phyloP scores from a whole-genome alignment of 768 basidiomycete species.

The Pleurotus platypus region DNA sequence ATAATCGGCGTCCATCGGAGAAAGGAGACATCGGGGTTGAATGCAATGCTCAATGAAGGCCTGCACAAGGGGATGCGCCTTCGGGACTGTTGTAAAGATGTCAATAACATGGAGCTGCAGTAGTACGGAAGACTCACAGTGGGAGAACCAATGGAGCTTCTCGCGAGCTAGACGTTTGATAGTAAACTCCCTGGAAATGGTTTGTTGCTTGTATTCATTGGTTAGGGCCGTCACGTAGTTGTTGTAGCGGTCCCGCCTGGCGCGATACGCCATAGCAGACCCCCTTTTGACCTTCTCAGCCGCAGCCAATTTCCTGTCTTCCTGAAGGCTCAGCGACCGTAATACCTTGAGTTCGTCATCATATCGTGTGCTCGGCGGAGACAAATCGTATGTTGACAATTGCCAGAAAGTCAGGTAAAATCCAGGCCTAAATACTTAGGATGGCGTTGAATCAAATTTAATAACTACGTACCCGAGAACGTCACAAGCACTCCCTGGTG shows the following conservation, averaged over 20 bases:
- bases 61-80: conserved; percentile 48
- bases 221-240: conserved; percentile 54
- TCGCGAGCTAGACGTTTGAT: conserved; percentile 74
- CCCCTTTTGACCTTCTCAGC: conserved; percentile 58
- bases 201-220: conserved; percentile 76
- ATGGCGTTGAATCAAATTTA: conserved; percentile 3
- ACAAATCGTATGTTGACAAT: conserved; percentile 84
- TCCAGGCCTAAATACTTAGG: conserved; percentile 54
- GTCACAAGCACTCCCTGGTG: conserved; percentile 61
- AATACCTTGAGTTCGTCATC: conserved; percentile 70
- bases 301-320: conserved; percentile 56
- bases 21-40: conserved; percentile 87
- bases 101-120: neutral
- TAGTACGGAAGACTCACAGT: conserved; percentile 33
- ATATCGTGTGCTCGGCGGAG: conserved; percentile 73
- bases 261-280: conserved; percentile 54
- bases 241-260: conserved; percentile 64
- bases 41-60: conserved; percentile 88
- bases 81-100: conserved; percentile 30
- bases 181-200: conserved; percentile 66
- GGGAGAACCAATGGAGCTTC: conserved; percentile 81
- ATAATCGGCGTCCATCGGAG: conserved; percentile 95
- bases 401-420: conserved; percentile 99
- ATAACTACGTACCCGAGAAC: conserved; percentile 62
- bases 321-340: conserved; percentile 59